Evolutionary conservation across 2,329 filamentous ascomycete genomes (phyloP), one percentile per base, ranked within the genome.

Genomic region (Aspergillus puulaauensis): DNA sequence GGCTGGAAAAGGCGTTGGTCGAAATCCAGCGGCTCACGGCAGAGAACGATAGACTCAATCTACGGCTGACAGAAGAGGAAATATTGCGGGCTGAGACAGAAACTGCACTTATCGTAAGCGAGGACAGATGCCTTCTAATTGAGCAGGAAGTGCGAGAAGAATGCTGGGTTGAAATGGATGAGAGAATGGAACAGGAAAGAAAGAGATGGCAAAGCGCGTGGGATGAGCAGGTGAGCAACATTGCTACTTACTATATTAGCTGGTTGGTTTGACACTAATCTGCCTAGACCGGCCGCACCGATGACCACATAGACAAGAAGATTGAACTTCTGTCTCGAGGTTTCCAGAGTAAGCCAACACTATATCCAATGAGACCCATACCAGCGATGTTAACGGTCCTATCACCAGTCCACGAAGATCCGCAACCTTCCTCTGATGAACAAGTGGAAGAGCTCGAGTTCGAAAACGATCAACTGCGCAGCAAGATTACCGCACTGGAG

Each of bases 141-240:
- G 95, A 99, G 71, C 87, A 90, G 65, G 88, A 89, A 6, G 85
- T 98, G 31, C 87, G 95, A 21, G 93, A 97, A 68, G 93, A 98
- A 65, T 93, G 93, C 66, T 93, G 87, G 65, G 81, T 79, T 2
- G 95, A 97, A 69, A 96, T 96, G 79, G 95, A 99, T 69, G 80
- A 84, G 58, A 84, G 86, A 11, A 82, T 97, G 47, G 84, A 86
- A 19, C 77, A 87, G 12, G 92, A 97, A 72, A 85, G 90, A 72
- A 82, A 84, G 9, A 82, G 90, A n/a, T 97, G 91, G 90, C 89
- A 93, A 70, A 84, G 83, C 0, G 89, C 86, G 0, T 84, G 92
- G 72, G 89, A 90, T 17, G 85, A 89, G 5, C 92, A 97, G 71
- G 83, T 86, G 60, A 62, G 60, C 54, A 44, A 55, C 17, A 45